Conservation (phyloP, 2,329 filamentous ascomycete genomes). For the Dryadomyces quercivorus region DNA sequence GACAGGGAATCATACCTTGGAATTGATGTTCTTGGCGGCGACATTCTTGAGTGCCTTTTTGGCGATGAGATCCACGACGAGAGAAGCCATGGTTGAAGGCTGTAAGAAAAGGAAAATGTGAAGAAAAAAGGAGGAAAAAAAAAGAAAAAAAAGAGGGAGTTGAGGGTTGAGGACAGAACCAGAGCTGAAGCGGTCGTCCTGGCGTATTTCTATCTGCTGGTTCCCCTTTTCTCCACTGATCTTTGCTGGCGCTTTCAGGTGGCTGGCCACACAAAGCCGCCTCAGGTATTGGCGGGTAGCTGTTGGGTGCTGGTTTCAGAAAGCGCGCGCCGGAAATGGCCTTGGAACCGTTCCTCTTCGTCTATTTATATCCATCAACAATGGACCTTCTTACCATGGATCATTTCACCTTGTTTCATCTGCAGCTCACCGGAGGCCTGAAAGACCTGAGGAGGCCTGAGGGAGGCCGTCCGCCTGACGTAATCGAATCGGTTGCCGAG, state of each 20-base stretch:
- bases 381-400: too few species aligned
- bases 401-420: too few species aligned
- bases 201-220: neutral
- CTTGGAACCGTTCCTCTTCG: neutral
- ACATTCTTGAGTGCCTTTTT: slow-evolving; percentile 11
- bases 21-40: slow-evolving; percentile 15
- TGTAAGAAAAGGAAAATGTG: neutral
- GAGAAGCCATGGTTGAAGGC: neutral
- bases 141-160: too few species aligned
- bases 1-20: slow-evolving; percentile 10
- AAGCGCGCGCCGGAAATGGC: slow-evolving; percentile 5
- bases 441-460: neutral
- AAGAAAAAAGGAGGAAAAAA: neutral
- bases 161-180: too few species aligned
- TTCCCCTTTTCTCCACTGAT: slow-evolving; percentile 3
- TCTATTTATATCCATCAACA: neutral
- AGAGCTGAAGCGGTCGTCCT: too few species aligned
- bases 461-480: neutral
- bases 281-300: slow-evolving; percentile 8
- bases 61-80: slow-evolving; percentile 12
- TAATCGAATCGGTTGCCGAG: neutral
- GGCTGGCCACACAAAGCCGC: slow-evolving; percentile 3
- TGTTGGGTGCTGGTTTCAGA: slow-evolving; percentile 10
- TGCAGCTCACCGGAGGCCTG: too few species aligned
- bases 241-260: neutral